Evolutionary conservation across 1,284 basidiomycete genomes (phyloP).

Genomic region (Trametes hirsuta): DNA sequence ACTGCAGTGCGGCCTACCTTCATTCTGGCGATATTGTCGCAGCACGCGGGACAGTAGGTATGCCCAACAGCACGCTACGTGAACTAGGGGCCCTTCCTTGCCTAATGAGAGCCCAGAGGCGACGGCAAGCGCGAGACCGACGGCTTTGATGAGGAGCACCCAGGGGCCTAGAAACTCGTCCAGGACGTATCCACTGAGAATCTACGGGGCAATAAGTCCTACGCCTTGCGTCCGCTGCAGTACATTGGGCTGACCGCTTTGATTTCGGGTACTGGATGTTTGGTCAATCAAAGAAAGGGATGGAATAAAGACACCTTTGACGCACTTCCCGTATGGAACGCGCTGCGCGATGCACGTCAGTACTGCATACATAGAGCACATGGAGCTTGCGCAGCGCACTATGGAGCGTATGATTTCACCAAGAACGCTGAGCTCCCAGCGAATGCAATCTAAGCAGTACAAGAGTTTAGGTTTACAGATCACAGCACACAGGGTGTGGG

Average conservation of each 20-base stretch:
- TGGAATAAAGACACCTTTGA: conserved; percentile 11
- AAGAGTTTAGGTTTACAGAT: background rate
- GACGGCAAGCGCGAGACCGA: conserved; percentile 79
- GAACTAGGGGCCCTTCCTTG: conserved; percentile 78
- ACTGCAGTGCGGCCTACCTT: conserved; percentile 45
- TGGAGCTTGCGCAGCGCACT: conserved; percentile 45
- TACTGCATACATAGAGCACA: background rate
- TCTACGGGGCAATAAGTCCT: conserved; percentile 42
- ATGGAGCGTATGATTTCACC: conserved; percentile 69
- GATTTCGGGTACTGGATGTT: conserved; percentile 67
- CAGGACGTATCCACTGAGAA: conserved; percentile 74
- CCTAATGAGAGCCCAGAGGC: conserved; percentile 78
- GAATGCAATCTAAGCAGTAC: conserved; percentile 52
- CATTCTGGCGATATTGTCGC: conserved; percentile 59
- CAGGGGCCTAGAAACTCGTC: conserved; percentile 72
- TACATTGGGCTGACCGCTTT: conserved; percentile 57
- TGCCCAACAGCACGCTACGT: conserved; percentile 73
- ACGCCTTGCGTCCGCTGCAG: background rate
- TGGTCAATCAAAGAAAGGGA: conserved; percentile 5
- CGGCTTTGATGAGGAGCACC: conserved; percentile 76
- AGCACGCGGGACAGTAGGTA: conserved; percentile 59
- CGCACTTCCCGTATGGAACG: conserved; percentile 81
- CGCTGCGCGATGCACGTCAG: conserved; percentile 42
- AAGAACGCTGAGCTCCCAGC: conserved; percentile 67
- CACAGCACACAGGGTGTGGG: background rate